Evolutionary conservation across 208 protist genomes (phyloP), one percentile per base, ranked within the genome.

Genomic region (Balamuthia mandrillaris): DNA sequence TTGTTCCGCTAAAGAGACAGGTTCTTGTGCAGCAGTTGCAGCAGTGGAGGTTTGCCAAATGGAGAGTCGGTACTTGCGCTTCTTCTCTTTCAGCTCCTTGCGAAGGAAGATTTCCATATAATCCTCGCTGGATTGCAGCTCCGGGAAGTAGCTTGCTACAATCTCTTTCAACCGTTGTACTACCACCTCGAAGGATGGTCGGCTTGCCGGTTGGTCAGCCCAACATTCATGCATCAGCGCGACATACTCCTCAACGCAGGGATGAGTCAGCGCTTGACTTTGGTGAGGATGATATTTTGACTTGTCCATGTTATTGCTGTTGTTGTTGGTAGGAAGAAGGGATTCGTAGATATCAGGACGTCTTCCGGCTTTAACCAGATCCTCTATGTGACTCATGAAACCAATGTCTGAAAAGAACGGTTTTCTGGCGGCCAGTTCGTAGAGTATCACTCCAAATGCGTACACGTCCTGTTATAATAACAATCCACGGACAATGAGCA

Each of bases 371-470:
- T 54, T 77, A 37, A 87, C 85, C 39, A 83, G 42, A 42, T 51
- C 33, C 35, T 87, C 87, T 2, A 87, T 39, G 51, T 77, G 75
- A 29, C 65, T 82, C 84, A 87, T 87, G 44, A 78, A 87, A 1
- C 44, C 31, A 27, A 86, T 79, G 1, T 70, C 63, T 24, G 21
- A 35, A 42, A 90, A 90, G 37, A 84, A 87, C 27, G 61, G 74
- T 0, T 75, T 44, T 27, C 87, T 45, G 24, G 75, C 42, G 7
- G 87, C 47, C 21, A 90, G 16, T 31, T 90, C 87, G 44, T 81
- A 90, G 0, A 90, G 12, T 0, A 90, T 87, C 21, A 90, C 84
- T 39, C 87, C 87, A 63, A 52, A 90, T 0, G 83, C 47, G 33
- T 90, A 90, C 39, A 90, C 83, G 52, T 90, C 87, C n/a, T n/a